Base-by-base conservation (phyloP, 1,284 basidiomycete species). In the Wallemia ichthyophaga region DNA sequence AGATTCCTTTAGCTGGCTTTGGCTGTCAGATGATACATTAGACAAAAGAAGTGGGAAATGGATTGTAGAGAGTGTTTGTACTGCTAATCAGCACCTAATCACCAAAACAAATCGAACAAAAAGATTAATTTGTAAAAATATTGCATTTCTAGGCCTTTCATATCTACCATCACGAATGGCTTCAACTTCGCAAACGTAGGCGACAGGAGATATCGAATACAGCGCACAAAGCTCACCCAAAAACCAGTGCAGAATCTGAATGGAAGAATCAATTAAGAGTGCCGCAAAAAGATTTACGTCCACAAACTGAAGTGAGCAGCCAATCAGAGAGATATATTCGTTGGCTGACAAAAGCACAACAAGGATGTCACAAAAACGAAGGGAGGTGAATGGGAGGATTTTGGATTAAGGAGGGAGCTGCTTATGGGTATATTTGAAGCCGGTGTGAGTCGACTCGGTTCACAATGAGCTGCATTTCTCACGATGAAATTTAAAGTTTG, bases 401-500 rank as follows among this genome's bases (percentile, higher is more conserved):
- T 48, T 48, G 37, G 37, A 48, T 21, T 48, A 5, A 48, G 37
- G n/a, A 48, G 37, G n/a, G 37, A 48, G n/a, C n/a, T 48, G n/a
- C n/a, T 48, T 11, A 48, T 48, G 37, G 37, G 37, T 48, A 48
- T 48, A 11, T 48, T 48, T 48, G 37, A 48, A 21, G 37, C 37
- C 5, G 37, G 37, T 48, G 37, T 48, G 37, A 48, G 37, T 48
- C 13, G 11, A 11, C 37, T 21, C 37, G n/a, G n/a, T 19, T 48
- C 9, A 11, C 37, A 48, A 17, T 31, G 28, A 31, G 7, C n/a
- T 7, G 7, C 28, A 31, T 31, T 31, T 31, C 28, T 48, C n/a
- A 48, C 37, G 5, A 5, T 17, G 13, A 11, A 21, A 48, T 15
- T 15, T 21, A 48, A n/a, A n/a, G 37, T 98, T 96, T 70, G 94